Conservation (phyloP, 805 yeast species). For the Candida dajiaensis region DNA sequence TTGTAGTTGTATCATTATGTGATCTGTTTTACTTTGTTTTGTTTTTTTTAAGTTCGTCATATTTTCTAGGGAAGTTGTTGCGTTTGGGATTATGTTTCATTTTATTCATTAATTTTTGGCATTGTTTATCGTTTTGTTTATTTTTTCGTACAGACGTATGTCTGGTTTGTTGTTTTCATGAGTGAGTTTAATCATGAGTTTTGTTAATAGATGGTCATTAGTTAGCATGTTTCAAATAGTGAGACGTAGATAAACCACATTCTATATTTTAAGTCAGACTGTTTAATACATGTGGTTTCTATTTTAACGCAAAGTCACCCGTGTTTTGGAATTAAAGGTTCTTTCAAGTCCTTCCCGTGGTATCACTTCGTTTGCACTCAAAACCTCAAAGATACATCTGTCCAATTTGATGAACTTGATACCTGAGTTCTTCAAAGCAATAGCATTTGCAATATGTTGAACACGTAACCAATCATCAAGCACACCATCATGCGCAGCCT, state of each 20-base stretch:
- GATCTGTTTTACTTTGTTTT: background rate
- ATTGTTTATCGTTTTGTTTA: background rate
- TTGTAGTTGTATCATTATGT: slow-evolving; percentile 11
- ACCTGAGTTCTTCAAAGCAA: slow-evolving; percentile 24
- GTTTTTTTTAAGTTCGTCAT: background rate
- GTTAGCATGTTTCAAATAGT: background rate
- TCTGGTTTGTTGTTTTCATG: background rate
- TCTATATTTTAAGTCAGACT: too few species aligned
- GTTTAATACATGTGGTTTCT: too few species aligned
- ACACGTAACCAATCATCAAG: slow-evolving; percentile 54
- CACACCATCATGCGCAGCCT: slow-evolving; percentile 46
- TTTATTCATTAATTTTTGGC: background rate
- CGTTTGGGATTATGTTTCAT: background rate
- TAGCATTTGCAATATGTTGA: slow-evolving; percentile 44
- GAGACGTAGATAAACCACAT: background rate
- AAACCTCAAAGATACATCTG: slow-evolving; percentile 40
- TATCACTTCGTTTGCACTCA: slow-evolving; percentile 17
- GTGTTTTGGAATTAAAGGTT: slow-evolving; percentile 38
- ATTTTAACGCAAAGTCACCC: slow-evolving; percentile 19
- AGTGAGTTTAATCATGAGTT: background rate
- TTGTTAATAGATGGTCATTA: background rate
- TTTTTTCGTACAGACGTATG: background rate
- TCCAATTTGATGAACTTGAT: slow-evolving; percentile 43
- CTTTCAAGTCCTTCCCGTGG: slow-evolving; percentile 42
- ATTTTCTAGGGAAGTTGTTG: background rate